Percentiles rank a stretch among this genome's conserved stretches.
phyloP scores from a whole-genome alignment of 768 basidiomycete genomes.

The Suillus decipiens region DNA sequence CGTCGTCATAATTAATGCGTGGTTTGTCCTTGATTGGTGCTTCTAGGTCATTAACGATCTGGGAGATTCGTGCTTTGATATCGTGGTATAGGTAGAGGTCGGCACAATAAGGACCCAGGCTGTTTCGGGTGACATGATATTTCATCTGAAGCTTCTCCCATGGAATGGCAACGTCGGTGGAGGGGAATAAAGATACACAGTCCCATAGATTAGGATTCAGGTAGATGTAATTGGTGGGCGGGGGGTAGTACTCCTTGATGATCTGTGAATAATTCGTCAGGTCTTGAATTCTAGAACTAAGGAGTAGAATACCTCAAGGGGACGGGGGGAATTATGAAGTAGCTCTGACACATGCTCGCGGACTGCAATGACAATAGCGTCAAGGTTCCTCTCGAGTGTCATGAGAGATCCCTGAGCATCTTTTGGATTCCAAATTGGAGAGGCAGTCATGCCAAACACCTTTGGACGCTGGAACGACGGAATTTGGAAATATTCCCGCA shows the following conservation, averaged over 20 bases:
- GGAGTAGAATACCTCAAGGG: conserved; percentile 55
- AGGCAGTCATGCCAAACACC: conserved; percentile 93
- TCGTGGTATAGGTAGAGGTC: conserved; percentile 71
- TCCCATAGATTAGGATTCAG: conserved; percentile 58
- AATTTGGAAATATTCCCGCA: conserved; percentile 56
- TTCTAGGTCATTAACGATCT: conserved; percentile 36
- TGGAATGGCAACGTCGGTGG: conserved; percentile 45
- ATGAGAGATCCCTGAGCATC: conserved; percentile 64
- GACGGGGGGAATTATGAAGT: conserved; percentile 57
- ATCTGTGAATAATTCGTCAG: conserved; percentile 39
- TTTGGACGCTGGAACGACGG: conserved; percentile 57
- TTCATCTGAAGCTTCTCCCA: conserved; percentile 63
- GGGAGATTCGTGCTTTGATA: conserved; percentile 49
- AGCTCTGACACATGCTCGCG: conserved; percentile 70
- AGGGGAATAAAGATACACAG: conserved; percentile 44
- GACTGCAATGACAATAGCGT: conserved; percentile 76
- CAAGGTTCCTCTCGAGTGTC: conserved; percentile 67
- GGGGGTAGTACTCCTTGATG: conserved; percentile 55
- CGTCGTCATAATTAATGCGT: conserved; percentile 14
- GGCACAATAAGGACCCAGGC: conserved; percentile 74
- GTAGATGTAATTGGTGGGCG: conserved; percentile 56
- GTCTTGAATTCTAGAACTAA: not conserved
- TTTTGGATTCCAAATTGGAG: conserved; percentile 81
- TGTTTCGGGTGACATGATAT: conserved; percentile 59
- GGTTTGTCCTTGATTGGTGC: conserved; percentile 20